Percentiles rank a stretch among this genome's conserved stretches.
Conservation (phyloP, 345 rosid genomes). For the Salix exigua region DNA sequence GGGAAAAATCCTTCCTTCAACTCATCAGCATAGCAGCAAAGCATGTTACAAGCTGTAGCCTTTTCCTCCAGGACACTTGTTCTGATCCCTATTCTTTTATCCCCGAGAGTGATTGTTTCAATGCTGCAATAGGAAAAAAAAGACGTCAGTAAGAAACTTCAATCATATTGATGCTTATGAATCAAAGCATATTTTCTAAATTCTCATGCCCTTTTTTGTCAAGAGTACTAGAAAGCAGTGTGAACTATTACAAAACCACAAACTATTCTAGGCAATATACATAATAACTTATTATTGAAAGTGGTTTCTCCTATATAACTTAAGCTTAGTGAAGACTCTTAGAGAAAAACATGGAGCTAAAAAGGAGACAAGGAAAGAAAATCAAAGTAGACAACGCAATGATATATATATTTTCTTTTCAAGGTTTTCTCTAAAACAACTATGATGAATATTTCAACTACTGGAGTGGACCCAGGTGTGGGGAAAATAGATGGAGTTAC, state of each 20-base stretch:
- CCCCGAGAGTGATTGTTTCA: conserved; percentile 97
- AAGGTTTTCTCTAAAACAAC: no score
- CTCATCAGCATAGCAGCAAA: conserved; percentile 97
- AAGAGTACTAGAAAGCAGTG: background rate
- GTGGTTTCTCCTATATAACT: background rate
- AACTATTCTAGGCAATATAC: background rate
- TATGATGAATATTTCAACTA: no score
- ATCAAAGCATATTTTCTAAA: background rate
- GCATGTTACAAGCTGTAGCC: conserved; percentile 96
- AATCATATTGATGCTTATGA: background rate
- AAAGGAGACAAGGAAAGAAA: no score
- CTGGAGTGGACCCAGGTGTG: background rate
- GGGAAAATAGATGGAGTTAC: background rate
- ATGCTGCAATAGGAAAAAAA: conserved; percentile 48
- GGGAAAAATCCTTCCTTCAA: conserved; percentile 97
- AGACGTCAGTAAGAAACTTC: conserved; percentile 11
- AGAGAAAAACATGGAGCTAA: no score
- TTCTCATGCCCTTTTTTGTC: background rate
- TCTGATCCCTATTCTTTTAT: conserved; percentile 91
- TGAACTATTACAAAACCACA: background rate
- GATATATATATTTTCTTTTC: no score
- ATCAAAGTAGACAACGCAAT: no score
- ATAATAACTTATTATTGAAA: background rate
- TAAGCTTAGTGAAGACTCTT: no score
- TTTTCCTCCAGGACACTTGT: conserved; percentile 97